Conservation (phyloP, 164 flowering plant species). For the Hamamelis virginiana region DNA sequence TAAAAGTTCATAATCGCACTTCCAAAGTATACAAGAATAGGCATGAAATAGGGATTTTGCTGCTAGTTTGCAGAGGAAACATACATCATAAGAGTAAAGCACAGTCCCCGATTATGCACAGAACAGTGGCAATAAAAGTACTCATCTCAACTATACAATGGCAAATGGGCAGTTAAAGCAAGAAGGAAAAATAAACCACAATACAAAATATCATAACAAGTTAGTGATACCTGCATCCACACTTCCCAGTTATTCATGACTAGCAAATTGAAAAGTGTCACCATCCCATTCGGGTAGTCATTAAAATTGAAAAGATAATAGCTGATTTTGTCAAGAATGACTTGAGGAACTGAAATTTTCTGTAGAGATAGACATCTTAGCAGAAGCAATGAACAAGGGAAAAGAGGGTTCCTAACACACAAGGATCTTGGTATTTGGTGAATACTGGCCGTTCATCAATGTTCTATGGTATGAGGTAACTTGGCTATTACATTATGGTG, state of each 20-base stretch:
- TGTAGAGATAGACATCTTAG: not conserved
- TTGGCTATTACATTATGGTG: too few relatives aligned
- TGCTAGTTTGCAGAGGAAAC: not conserved
- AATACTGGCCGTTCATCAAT: not conserved
- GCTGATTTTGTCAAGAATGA: conserved; percentile 64
- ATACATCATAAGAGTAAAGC: not conserved
- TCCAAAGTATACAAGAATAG: not conserved
- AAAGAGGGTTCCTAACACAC: not conserved
- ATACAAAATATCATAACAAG: not conserved
- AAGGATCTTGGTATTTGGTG: not conserved
- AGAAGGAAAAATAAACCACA: not conserved
- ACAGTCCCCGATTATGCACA: not conserved
- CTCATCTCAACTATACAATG: too few relatives aligned
- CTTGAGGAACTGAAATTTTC: not conserved
- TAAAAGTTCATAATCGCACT: too few relatives aligned
- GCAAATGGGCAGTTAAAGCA: not conserved
- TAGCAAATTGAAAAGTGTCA: conserved; percentile 89
- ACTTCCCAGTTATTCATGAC: conserved; percentile 90
- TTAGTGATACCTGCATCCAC: conserved; percentile 86
- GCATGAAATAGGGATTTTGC: not conserved
- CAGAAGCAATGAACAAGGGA: not conserved
- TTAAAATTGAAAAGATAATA: conserved; percentile 93
- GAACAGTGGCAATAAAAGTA: not conserved
- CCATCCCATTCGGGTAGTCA: conserved; percentile 98
- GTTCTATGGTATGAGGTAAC: not conserved